phyloP scores from a whole-genome alignment of 2,329 filamentous ascomycete genomes.

The Rhytidhysteron rufulum region DNA sequence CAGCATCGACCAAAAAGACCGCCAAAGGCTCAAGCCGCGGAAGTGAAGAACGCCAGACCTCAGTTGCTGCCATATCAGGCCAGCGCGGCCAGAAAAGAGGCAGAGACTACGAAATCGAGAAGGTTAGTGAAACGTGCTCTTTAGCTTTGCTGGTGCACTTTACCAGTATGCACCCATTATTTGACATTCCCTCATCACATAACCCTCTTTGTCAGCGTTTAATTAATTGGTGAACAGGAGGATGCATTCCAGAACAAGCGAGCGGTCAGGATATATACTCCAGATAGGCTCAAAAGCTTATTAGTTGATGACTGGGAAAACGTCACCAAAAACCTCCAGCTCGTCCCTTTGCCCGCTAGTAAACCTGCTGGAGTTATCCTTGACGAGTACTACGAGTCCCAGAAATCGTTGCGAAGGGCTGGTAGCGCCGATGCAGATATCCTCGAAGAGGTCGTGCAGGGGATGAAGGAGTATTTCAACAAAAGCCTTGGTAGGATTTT shows the following conservation, averaged over 20 bases:
- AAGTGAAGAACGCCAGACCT: conserved; percentile 72
- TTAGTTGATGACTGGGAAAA: conserved; percentile 99
- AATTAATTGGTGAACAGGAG: conserved; percentile 57
- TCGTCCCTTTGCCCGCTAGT: conserved; percentile 77
- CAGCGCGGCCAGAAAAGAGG: conserved; percentile 69
- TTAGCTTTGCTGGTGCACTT: too few relatives aligned
- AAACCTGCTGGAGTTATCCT: conserved; percentile 75
- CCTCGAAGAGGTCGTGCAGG: conserved; percentile 81
- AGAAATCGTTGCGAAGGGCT: conserved; percentile 61
- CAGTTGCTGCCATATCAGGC: conserved; percentile 50
- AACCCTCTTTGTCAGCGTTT: too few relatives aligned
- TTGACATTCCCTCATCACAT: too few relatives aligned
- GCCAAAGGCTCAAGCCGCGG: conserved; percentile 61
- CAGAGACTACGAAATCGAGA: conserved; percentile 78
- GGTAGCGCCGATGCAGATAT: conserved; percentile 76
- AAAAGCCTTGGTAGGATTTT: conserved; percentile 82
- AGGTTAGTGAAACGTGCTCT: conserved; percentile 57
- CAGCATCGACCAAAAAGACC: conserved; percentile 52
- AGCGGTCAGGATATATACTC: conserved; percentile 79
- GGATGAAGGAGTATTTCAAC: conserved; percentile 91
- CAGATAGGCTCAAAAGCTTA: conserved; percentile 84
- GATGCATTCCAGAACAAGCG: conserved; percentile 81
- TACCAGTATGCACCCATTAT: too few relatives aligned
- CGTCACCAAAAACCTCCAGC: conserved; percentile 88
- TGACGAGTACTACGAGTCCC: conserved; percentile 71